These are phyloP conservation scores for Sesbania bispinosa DNA, from an alignment of 306 rosid genomes.

Conservation along the genomic window DNA sequence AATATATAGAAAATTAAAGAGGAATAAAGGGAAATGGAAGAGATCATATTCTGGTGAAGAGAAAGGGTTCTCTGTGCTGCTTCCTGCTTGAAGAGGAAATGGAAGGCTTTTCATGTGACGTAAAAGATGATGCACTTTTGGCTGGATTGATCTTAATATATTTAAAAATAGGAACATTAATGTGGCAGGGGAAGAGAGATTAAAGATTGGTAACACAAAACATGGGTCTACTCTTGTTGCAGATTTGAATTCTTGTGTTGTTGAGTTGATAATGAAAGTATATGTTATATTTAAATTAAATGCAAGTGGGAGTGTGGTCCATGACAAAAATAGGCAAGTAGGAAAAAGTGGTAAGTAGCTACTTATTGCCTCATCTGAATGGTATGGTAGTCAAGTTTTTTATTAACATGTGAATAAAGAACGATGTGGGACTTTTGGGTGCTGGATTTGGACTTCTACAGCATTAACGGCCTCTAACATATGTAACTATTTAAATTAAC, in stretches of 20 bases:
- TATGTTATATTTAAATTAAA: constrained; percentile 23
- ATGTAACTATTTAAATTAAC: too few relatives aligned
- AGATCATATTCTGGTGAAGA: constrained; percentile 35
- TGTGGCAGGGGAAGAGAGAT: constrained; percentile 26
- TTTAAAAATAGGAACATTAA: constrained; percentile 10
- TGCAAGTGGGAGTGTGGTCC: constrained; percentile 63
- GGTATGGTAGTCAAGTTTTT: not conserved
- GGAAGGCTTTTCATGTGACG: constrained; percentile 32
- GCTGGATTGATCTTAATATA: not conserved
- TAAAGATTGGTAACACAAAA: constrained; percentile 27
- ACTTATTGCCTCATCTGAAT: constrained; percentile 6
- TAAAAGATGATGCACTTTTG: constrained; percentile 27
- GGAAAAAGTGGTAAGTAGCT: constrained; percentile 19
- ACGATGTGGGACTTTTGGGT: too few relatives aligned
- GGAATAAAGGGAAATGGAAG: constrained; percentile 18
- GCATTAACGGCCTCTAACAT: not conserved
- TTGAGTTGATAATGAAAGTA: constrained; percentile 25
- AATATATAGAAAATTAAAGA: constrained; percentile 28
- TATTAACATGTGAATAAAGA: not conserved
- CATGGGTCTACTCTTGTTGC: constrained; percentile 38
- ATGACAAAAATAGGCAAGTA: not conserved
- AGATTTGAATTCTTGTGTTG: constrained; percentile 42
- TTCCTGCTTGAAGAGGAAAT: constrained; percentile 21
- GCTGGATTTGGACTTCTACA: not conserved
- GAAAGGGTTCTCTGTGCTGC: constrained; percentile 16